Conservation (phyloP, 805 yeast genomes). For the Cyberlindnera lachancei region DNA sequence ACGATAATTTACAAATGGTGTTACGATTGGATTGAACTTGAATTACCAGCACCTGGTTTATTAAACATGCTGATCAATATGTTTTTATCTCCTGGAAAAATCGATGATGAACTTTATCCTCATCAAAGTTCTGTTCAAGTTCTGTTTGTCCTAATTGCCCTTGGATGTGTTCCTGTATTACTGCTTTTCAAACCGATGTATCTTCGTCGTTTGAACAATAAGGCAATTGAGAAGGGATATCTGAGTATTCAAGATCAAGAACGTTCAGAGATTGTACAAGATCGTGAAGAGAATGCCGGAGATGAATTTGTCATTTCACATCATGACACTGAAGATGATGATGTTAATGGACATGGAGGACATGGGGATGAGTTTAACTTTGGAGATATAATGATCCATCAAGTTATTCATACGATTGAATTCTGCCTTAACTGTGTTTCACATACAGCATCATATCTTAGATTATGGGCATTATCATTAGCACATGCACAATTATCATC, state of each 20-base stretch:
- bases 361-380: conserved; percentile 64
- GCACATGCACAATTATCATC: conserved; percentile 95
- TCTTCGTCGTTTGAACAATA: conserved; percentile 49
- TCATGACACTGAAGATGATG: conserved; percentile 29
- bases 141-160: conserved; percentile 63
- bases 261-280: conserved; percentile 24
- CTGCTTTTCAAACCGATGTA: conserved; percentile 77
- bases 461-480: conserved; percentile 94
- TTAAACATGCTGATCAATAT: conserved; percentile 91
- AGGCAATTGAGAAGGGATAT: conserved; percentile 44
- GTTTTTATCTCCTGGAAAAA: conserved; percentile 89
- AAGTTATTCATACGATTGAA: conserved; percentile 95
- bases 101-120: conserved; percentile 70
- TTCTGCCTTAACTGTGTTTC: conserved; percentile 95
- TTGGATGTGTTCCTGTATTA: conserved; percentile 89
- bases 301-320: conserved; percentile 37
- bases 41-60: conserved; percentile 81
- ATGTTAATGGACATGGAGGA: conserved; percentile 18
- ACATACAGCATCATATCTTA: conserved; percentile 95
- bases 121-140: conserved; percentile 79
- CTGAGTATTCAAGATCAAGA: conserved; percentile 32
- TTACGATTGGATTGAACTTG: conserved; percentile 79
- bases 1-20: conserved; percentile 91
- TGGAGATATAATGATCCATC: conserved; percentile 95
- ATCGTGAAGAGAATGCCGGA: conserved; percentile 38